Evolutionary conservation across 257 asterid genomes (phyloP).

Genomic region (Nicotiana tomentosiformis): DNA sequence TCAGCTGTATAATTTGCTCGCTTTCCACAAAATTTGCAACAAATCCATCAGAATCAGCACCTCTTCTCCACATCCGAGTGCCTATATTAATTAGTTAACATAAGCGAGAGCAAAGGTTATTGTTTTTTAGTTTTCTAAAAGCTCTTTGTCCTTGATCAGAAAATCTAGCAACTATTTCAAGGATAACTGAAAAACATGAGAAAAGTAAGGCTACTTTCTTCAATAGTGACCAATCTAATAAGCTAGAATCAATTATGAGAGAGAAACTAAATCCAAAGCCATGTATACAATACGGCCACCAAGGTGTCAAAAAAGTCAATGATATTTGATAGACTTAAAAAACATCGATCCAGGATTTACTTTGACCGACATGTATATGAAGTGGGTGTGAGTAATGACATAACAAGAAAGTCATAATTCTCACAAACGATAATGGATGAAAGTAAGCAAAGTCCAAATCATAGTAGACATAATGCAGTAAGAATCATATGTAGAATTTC

Average conservation of each 20-base stretch:
- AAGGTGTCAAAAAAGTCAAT: not conserved
- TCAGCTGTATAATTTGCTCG: conserved; percentile 74
- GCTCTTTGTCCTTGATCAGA: not conserved
- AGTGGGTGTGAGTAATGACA: not conserved
- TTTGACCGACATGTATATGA: not conserved
- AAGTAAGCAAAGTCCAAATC: not conserved
- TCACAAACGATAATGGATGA: not conserved
- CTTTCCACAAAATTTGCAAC: conserved; percentile 96
- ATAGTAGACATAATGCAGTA: not conserved
- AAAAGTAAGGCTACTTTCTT: not conserved
- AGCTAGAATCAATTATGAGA: not conserved
- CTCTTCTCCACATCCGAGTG: conserved; percentile 98
- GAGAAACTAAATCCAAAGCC: not conserved
- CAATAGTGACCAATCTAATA: not conserved
- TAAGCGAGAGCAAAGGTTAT: not conserved
- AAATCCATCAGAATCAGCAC: conserved; percentile 95
- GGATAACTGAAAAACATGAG: conserved; percentile 1
- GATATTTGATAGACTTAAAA: not conserved
- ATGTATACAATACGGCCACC: not conserved
- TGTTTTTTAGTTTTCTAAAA: not conserved
- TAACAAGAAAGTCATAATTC: not conserved
- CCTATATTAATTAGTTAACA: conserved; percentile 27
- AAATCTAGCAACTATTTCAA: not conserved
- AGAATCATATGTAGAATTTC: not conserved
- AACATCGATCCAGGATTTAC: not conserved